Evolutionary conservation across 768 basidiomycete species (phyloP), one percentile per base, ranked within the genome.

Genomic region (Mycena haematopus): DNA sequence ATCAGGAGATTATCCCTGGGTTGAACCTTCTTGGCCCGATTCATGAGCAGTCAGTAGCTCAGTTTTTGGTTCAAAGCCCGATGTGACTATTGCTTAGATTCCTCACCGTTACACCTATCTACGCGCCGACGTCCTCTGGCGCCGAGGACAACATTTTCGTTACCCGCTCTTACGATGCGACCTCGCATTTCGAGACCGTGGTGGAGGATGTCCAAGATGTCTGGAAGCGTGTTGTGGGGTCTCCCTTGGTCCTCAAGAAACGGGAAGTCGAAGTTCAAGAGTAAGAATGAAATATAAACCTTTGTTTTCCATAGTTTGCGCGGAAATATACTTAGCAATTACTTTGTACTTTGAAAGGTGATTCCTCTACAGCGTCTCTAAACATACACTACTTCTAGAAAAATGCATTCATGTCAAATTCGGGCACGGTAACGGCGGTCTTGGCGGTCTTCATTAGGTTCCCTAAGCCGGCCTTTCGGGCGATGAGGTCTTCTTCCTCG

Each of bases 141-240:
- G 73, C 84, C 64, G 77, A 80, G 47, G 96, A 99, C 80, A 92
- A 94, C 74, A 93, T 99, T 74, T 99, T 92, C 82, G 89, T 99
- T 79, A 99, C 97, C 57, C 91, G 91, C 58, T 97, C 95, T 17
- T 99, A 99, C 78, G 97, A 99, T 74, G 96, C 97, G 9, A 98
- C 97, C 13, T 95, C 93, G 29, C 97, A 99, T 79, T 99, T 99
- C 75, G 97, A 99, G 83, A 97, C 94, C 27, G 96, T 99, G 50
- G 94, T 96, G 25, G 95, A 98, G 54, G 96, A 99, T 63, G 97
- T 99, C 38, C 90, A 91, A 64, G 92, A 98, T 76, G 93, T 99
- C 44, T 99, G 95, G 94, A 88, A 90, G 80, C 84, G 96, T 57
- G 87, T 96, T 56, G 81, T 84, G 3, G 94, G 92, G 52, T 80